Base-by-base conservation (phyloP, 192 early-diverging fungal species). In the Phlyctochytrium bullatum region DNA sequence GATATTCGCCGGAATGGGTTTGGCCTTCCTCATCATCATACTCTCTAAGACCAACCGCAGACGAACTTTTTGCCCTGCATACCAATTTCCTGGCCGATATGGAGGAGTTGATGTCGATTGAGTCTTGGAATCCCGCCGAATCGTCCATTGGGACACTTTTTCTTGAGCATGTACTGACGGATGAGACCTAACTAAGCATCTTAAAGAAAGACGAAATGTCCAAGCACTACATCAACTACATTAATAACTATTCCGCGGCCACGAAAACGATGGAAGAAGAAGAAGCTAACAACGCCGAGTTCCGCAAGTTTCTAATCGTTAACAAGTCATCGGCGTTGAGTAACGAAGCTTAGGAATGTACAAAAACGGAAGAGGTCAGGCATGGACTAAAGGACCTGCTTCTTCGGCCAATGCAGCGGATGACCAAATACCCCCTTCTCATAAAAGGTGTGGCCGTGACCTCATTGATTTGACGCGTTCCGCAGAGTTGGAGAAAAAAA, bases 1-100 rank as follows among this genome's bases (percentile, higher is more conserved):
- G n/a, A 78, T 83, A 30, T 83, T 83, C 68, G 74, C 57, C 20
- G 80, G 80, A 3, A 76, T 72, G 54, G 76, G 76, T 77, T 53
- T 23, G 69, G 16, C 24, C 23, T 40, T 28, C n/a, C n/a, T n/a
- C n/a, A 20, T 47, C 40, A 47, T 14, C 20, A 14, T 47, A n/a
- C 12, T n/a, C 24, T 23, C 12, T 65, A 29, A 4, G 6, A 0
- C 17, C 33, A 14, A 27, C 6, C 4, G 16, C 20, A 77, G 77
- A 71, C 31, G 75, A 83, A 2, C 65, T 83, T 31, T 50, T 57
- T 30, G 29, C 35, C 1, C 67, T 80, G 59, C 82, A 83, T 59
- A 52, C 31, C 23, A 54, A 51, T 30, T 79, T 83, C 36, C 60
- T 61, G 14, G 72, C 65, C 3, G 60, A 77, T 30, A 52, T 83